These are phyloP conservation scores for Penicillium occitanis DNA, from an alignment of 2,329 filamentous ascomycete genomes.

Conservation along the genomic window DNA sequence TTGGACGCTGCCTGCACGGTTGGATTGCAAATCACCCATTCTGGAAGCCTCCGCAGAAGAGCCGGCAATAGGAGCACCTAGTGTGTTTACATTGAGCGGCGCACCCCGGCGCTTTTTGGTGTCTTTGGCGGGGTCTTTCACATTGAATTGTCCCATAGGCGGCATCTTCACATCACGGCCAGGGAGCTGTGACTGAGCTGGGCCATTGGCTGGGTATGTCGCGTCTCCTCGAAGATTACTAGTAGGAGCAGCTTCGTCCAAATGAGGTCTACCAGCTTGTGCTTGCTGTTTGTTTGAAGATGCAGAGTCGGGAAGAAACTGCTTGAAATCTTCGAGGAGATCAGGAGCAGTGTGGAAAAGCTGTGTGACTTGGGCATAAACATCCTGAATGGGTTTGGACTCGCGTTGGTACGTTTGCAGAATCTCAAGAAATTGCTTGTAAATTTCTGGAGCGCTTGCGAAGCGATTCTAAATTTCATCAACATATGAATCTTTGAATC, in stretches of 20 bases:
- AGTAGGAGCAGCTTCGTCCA: conserved; percentile 67
- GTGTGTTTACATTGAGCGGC: conserved; percentile 41
- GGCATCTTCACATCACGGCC: conserved; percentile 69
- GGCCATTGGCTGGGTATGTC: conserved; percentile 39
- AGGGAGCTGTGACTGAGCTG: conserved; percentile 52
- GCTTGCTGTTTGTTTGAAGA: conserved; percentile 65
- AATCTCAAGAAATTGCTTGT: conserved; percentile 98
- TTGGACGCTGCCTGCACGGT: conserved; percentile 39
- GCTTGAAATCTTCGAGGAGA: conserved; percentile 96
- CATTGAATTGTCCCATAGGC: conserved; percentile 90
- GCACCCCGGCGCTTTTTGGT: conserved; percentile 79
- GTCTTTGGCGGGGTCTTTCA: conserved; percentile 79
- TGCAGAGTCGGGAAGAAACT: conserved; percentile 90
- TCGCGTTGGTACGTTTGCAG: conserved; percentile 97
- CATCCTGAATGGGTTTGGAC: conserved; percentile 96
- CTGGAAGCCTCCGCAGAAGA: conserved; percentile 34
- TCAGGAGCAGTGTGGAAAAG: conserved; percentile 92
- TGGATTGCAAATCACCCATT: conserved; percentile 36
- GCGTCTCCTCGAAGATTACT: conserved; percentile 62
- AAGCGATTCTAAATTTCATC: conserved; percentile 74
- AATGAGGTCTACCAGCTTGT: conserved; percentile 57
- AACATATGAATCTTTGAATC: too few relatives aligned
- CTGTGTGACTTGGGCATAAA: conserved; percentile 93
- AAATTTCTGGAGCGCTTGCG: conserved; percentile 93
- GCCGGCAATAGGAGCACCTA: conserved; percentile 37